A percentile compares a stretch with the other conserved stretches of the same genome.
phyloP scores from a whole-genome alignment of 306 rosid species.

The Ormosia emarginata region DNA sequence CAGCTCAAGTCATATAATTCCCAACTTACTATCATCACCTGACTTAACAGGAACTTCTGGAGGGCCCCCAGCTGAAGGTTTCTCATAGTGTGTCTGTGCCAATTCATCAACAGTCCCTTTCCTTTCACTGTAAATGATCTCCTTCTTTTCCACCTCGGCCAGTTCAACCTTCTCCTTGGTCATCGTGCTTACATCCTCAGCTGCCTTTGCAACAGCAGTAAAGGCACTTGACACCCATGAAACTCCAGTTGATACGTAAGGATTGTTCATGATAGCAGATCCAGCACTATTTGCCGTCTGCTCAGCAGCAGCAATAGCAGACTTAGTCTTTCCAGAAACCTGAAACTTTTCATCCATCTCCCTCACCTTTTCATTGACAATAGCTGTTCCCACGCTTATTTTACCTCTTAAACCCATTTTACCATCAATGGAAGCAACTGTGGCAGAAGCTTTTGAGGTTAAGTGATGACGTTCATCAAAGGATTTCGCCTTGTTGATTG shows the following conservation, averaged over 20 bases:
- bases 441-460: slow-evolving; percentile 63
- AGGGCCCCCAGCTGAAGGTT: slow-evolving; percentile 35
- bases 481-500: slow-evolving; percentile 60
- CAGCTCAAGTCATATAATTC: slow-evolving; percentile 16
- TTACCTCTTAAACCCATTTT: slow-evolving; percentile 59
- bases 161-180: slow-evolving; percentile 67
- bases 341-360: slow-evolving; percentile 59
- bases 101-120: slow-evolving; percentile 38
- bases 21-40: slow-evolving; percentile 30
- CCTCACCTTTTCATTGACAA: slow-evolving; percentile 59
- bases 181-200: slow-evolving; percentile 54
- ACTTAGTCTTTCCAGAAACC: slow-evolving; percentile 55
- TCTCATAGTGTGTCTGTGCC: slow-evolving; percentile 41
- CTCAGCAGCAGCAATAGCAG: slow-evolving; percentile 60
- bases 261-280: slow-evolving; percentile 62
- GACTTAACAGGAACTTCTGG: slow-evolving; percentile 38
- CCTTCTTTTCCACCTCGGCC: slow-evolving; percentile 66
- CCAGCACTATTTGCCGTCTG: slow-evolving; percentile 66
- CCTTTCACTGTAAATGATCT: slow-evolving; percentile 36
- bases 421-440: slow-evolving; percentile 52
- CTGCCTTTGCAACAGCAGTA: slow-evolving; percentile 56
- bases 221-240: slow-evolving; percentile 61
- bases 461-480: slow-evolving; percentile 63
- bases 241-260: slow-evolving; percentile 52
- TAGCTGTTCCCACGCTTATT: slow-evolving; percentile 54